Evolutionary conservation across 2,329 filamentous ascomycete genomes (phyloP), one percentile per base, ranked within the genome.

Genomic region (Pseudogymnoascus destructans): DNA sequence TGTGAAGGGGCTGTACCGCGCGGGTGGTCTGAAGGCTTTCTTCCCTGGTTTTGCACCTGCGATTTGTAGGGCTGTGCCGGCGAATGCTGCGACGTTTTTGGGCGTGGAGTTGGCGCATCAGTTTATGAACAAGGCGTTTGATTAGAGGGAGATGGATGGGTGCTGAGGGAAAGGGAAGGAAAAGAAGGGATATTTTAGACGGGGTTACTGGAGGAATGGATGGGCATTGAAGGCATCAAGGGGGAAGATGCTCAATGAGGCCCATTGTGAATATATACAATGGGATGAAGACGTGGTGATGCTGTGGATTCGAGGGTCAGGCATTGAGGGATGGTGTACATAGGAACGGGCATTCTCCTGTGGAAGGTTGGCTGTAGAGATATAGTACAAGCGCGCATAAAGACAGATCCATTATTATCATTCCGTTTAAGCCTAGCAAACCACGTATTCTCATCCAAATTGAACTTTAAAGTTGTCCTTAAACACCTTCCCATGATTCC

Each of bases 41-140:
- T 98, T 98, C 81, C 93, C 93, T 5, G 93, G 93, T 21, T 90
- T 98, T 65, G 92, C 89, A 0, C 93, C 93, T 1, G 93, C 93
- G 2, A 79, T 98, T 70, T 87, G 90, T 9, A 84, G 93, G 73
- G 93, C 93, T 3, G 90, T 97, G 42, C 93, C 93, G 5, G 93
- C 93, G 8, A 98, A 98, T 70, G 93, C 93, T 1, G 93, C 93
- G 30, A 97, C 93, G 2, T 98, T 98, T 67, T 73, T 91, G 67
- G 87, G 88, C 9, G 87, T 93, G 6, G 88, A 93, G 75, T 72
- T 92, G 70, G 88, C 88, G 42, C 87, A 93, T 68, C 84, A 88
- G 73, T 84, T 84, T 49, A 89, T 93, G 86, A 84, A 81, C 64
- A 90, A 84, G 78, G 73, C 80, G 55, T 89, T 92, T 69, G 81